Base-by-base conservation (phyloP, 2,329 filamentous ascomycete species). In the Pestalotiopsis fici region DNA sequence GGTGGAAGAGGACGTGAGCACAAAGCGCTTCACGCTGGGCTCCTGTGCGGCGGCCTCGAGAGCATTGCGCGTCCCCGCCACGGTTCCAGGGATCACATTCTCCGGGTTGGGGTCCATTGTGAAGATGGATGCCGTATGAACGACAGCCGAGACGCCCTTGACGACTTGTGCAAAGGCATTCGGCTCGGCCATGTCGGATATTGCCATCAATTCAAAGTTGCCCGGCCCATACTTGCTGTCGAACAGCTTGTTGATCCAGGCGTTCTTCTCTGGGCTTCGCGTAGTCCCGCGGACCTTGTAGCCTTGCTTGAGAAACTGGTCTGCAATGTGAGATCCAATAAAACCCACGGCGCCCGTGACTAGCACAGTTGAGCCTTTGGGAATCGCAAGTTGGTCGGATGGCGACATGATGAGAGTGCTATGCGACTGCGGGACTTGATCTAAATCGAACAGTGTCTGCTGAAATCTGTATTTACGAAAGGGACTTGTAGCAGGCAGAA, bases 271-370 rank as follows among this genome's bases (percentile, higher is more conserved):
- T 4, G 39, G 28, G 37, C 64, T 35, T 18, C 66, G 50, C n/a
- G 39, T 37, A 9, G 60, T 64, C 2, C 60, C 80, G 18, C 82
- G 81, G 13, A 86, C 83, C 3, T 76, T 77, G 69, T 81, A 85
- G 6, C 83, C 83, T 0, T 72, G 71, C 0, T 72, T 63, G 0
- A 84, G 76, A 13, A 83, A 73, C 62, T 82, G 75, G 54, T 80
- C 75, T 3, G 76, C 78, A 7, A 82, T 75, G 15, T 84, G 77
- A 0, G 79, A 80, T 2, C 73, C 83, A 4, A 85, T 73, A 59
- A 78, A 78, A 1, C 83, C 82, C 47, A 81, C 83, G 31, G 70
- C 74, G 2, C 81, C 83, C 0, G 63, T 65, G 3, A 65, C 63
- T 18, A 65, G 63, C 1, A 65, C 50, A 15, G 35, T 56, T 9